A percentile compares a stretch with the other conserved stretches of the same genome.
These are phyloP conservation scores for Prunella vulgaris DNA, from an alignment of 257 asterid species.

Conservation along the genomic window DNA sequence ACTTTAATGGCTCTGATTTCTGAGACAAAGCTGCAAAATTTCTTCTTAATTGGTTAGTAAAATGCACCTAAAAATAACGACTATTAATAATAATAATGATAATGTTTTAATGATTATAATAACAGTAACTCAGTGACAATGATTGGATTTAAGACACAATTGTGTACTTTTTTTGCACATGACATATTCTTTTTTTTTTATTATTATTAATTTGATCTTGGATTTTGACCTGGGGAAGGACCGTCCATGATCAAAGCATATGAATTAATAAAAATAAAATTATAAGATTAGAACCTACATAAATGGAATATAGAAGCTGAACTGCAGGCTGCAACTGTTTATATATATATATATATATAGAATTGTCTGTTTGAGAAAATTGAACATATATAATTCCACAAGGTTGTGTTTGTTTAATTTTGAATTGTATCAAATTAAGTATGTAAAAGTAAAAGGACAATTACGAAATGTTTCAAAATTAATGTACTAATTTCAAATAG, in stretches of 20 bases:
- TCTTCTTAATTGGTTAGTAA: slow-evolving; percentile 4
- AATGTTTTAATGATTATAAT: not conserved
- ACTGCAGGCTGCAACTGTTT: no score
- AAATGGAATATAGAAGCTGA: not conserved
- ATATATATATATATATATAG: no score
- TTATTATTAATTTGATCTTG: not conserved
- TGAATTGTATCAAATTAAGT: no score
- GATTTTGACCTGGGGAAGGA: not conserved
- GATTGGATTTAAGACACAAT: not conserved
- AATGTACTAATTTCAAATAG: no score
- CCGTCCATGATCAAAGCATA: not conserved
- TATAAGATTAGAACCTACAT: not conserved
- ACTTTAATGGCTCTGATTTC: slow-evolving; percentile 26
- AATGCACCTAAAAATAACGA: not conserved
- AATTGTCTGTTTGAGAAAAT: not conserved
- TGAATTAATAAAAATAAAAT: not conserved
- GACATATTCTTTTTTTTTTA: not conserved
- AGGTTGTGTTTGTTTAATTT: no score
- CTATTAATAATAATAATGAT: not conserved
- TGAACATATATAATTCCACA: no score
- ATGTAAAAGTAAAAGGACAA: no score
- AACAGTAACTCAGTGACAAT: not conserved
- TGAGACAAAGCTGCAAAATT: slow-evolving; percentile 27
- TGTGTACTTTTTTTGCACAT: not conserved
- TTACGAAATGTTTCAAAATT: no score